These are phyloP conservation scores for Macadamia tetraphylla DNA, from an alignment of 164 flowering plant species.

Conservation along the genomic window DNA sequence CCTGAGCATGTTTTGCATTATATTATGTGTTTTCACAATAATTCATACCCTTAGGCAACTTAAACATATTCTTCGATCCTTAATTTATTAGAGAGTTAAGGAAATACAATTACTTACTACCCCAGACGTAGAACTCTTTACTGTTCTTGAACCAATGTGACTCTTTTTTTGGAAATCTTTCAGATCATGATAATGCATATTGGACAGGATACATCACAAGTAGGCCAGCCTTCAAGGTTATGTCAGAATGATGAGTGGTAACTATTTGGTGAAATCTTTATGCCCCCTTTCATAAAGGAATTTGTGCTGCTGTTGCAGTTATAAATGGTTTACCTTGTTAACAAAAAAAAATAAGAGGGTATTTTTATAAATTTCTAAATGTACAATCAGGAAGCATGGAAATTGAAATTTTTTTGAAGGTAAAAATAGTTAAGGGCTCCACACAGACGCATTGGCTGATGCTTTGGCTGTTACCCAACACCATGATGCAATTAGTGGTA, in stretches of 20 bases:
- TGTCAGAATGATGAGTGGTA: conserved; percentile 82
- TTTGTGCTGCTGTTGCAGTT: background rate
- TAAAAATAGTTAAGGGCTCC: conserved; percentile 35
- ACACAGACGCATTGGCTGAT: conserved; percentile 69
- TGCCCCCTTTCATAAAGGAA: background rate
- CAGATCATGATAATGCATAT: conserved; percentile 45
- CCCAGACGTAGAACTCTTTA: conserved; percentile 72
- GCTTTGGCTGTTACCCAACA: conserved; percentile 96
- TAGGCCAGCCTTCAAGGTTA: conserved; percentile 75
- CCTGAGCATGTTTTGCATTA: too few species aligned
- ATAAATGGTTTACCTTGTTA: too few species aligned
- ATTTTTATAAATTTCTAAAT: background rate
- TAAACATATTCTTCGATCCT: background rate
- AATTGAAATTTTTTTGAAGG: conserved; percentile 41
- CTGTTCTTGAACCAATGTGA: conserved; percentile 54
- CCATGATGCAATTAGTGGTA: conserved; percentile 66
- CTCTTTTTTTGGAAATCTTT: conserved; percentile 75
- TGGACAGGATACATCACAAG: conserved; percentile 98
- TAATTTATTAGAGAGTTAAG: background rate
- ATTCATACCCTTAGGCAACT: background rate
- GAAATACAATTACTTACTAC: conserved; percentile 48
- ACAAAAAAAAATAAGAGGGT: background rate
- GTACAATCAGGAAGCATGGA: conserved; percentile 74
- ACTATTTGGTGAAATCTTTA: conserved; percentile 56
- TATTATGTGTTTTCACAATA: too few species aligned